phyloP scores from a whole-genome alignment of 106 monocot genomes.

The Dendrobium catenatum region DNA sequence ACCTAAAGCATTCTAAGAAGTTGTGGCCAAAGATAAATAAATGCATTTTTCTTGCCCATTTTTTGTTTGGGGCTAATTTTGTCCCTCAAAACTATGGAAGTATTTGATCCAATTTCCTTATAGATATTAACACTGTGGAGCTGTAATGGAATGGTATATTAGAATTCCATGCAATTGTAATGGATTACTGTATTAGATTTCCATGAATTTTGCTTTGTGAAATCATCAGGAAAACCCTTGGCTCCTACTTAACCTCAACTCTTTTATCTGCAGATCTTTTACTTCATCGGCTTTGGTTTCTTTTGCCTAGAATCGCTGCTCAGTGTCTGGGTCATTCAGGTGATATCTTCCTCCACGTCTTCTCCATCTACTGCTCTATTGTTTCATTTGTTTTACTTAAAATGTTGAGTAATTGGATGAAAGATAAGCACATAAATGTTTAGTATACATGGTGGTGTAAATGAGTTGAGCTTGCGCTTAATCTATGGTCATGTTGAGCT shows the following conservation, averaged over 20 bases:
- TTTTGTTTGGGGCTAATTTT: not conserved
- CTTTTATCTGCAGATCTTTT: constrained; percentile 60
- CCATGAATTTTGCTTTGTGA: not conserved
- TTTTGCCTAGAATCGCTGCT: constrained; percentile 73
- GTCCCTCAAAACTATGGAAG: too few relatives aligned
- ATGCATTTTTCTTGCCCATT: not conserved
- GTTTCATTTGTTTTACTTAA: not conserved
- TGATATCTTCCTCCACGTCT: constrained; percentile 1
- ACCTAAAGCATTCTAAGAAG: too few relatives aligned
- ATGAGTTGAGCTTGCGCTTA: too few relatives aligned
- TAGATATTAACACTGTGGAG: not conserved
- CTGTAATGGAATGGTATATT: too few relatives aligned
- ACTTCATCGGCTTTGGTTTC: constrained; percentile 79
- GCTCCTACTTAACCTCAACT: not conserved
- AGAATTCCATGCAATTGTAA: not conserved
- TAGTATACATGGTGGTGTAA: too few relatives aligned
- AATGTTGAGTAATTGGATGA: not conserved
- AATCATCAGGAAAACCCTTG: not conserved
- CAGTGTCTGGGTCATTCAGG: constrained; percentile 83
- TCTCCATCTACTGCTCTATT: constrained; percentile 1
- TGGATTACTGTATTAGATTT: not conserved
- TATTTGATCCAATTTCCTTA: not conserved
- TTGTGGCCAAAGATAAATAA: not conserved
- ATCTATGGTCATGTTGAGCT: too few relatives aligned
- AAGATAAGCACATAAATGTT: too few relatives aligned